Evolutionary conservation across 495 filamentous ascomycete genomes (phyloP).

Genomic region (Talaromyces trachyspermus): DNA sequence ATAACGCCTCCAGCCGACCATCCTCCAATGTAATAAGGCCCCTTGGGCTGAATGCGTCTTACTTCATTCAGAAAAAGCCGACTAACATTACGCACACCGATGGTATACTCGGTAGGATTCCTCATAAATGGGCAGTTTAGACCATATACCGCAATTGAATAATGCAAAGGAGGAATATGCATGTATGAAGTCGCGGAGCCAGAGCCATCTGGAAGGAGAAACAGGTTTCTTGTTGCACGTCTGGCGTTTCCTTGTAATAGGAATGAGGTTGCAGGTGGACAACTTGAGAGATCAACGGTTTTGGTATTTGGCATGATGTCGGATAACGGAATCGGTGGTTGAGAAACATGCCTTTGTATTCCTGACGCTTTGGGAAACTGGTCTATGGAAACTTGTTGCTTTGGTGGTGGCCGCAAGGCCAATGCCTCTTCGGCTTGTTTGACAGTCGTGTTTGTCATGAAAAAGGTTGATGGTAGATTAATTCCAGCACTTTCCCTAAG

Average conservation of each 20-base stretch:
- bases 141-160: conserved; percentile 47
- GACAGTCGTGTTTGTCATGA: neutral
- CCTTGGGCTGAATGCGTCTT: neutral
- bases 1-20: conserved; percentile 38
- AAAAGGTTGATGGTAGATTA: neutral
- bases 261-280: conserved; percentile 35
- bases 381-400: too few relatives aligned
- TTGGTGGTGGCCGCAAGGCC: conserved; percentile 27
- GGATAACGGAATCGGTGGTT: too few relatives aligned
- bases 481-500: conserved; percentile 11
- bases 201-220: conserved; percentile 72
- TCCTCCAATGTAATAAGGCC: conserved; percentile 25
- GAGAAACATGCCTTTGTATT: too few relatives aligned
- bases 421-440: neutral
- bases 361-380: too few relatives aligned
- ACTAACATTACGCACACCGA: conserved; percentile 48
- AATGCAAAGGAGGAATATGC: conserved; percentile 33
- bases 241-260: conserved; percentile 47
- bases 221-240: conserved; percentile 53
- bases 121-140: conserved; percentile 60
- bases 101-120: conserved; percentile 46
- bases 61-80: conserved; percentile 20
- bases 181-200: conserved; percentile 62
- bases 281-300: conserved; percentile 11
- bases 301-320: too few relatives aligned